Conservation (phyloP, 2,329 filamentous ascomycete genomes). For the Fusarium haematococcum region DNA sequence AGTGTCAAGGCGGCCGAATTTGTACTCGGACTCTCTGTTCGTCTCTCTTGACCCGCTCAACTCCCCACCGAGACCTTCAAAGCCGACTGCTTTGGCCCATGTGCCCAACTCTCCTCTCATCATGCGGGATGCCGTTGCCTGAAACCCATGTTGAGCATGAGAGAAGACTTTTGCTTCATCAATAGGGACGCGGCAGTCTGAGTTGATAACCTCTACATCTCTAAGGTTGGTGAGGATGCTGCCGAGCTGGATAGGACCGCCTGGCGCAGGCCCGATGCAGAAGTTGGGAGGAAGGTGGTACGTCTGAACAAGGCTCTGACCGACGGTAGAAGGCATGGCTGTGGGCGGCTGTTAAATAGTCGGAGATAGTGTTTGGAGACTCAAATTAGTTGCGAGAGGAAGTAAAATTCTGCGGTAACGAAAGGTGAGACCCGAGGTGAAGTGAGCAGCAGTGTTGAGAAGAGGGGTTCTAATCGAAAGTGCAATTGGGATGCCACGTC, state of each 20-base stretch:
- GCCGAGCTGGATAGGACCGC: neutral
- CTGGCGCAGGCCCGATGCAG: neutral
- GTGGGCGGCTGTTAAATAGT: neutral
- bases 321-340: neutral
- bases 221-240: neutral
- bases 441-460: neutral
- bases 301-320: accelerated
- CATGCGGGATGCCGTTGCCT: neutral
- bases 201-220: neutral
- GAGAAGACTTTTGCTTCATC: neutral
- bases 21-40: neutral
- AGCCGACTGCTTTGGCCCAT: neutral
- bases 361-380: accelerated
- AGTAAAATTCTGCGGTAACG: neutral
- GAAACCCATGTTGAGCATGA: neutral
- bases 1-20: neutral
- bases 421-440: neutral
- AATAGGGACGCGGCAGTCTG: neutral
- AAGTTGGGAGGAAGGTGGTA: neutral
- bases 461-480: neutral
- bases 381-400: neutral
- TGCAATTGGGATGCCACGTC: neutral
- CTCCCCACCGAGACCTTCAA: neutral
- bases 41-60: neutral
- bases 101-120: neutral